These are phyloP conservation scores for Aureobasidium sp. DNA, from an alignment of 2,329 filamentous ascomycete genomes.

Conservation along the genomic window DNA sequence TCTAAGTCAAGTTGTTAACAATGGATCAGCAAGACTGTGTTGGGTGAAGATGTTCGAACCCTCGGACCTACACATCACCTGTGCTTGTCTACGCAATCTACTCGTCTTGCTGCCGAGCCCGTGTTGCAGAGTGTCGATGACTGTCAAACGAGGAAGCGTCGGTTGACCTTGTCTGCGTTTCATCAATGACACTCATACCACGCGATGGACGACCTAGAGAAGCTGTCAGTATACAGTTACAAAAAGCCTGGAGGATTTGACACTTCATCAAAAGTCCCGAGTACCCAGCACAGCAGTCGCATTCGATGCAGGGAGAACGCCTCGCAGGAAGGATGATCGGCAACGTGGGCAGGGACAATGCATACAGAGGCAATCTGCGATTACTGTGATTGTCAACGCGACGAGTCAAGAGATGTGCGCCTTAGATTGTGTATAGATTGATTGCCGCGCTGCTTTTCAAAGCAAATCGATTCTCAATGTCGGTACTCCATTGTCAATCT, in stretches of 20 bases:
- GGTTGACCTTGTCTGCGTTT: not conserved
- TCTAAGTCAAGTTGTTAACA: not conserved
- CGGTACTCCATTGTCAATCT: accelerated
- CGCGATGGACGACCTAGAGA: no score
- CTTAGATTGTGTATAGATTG: no score
- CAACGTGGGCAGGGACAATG: not conserved
- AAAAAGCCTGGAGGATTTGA: not conserved
- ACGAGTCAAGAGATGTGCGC: not conserved
- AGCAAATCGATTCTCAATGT: not conserved
- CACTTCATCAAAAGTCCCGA: not conserved
- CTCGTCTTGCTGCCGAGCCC: not conserved
- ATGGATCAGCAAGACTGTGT: not conserved
- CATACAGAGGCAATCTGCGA: not conserved
- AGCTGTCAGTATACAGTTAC: not conserved
- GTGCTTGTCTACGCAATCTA: not conserved
- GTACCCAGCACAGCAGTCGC: not conserved
- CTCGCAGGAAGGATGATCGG: not conserved
- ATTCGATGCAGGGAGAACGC: not conserved
- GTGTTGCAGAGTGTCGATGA: not conserved
- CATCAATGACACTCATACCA: not conserved
- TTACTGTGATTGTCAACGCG: not conserved
- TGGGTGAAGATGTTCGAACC: not conserved
- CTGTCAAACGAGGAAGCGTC: not conserved
- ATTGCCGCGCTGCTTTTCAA: not conserved
- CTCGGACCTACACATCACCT: not conserved